Evolutionary conservation across 1,139 yeast genomes (phyloP), one percentile per base, ranked within the genome.

Genomic region (Taphrina betulina): DNA sequence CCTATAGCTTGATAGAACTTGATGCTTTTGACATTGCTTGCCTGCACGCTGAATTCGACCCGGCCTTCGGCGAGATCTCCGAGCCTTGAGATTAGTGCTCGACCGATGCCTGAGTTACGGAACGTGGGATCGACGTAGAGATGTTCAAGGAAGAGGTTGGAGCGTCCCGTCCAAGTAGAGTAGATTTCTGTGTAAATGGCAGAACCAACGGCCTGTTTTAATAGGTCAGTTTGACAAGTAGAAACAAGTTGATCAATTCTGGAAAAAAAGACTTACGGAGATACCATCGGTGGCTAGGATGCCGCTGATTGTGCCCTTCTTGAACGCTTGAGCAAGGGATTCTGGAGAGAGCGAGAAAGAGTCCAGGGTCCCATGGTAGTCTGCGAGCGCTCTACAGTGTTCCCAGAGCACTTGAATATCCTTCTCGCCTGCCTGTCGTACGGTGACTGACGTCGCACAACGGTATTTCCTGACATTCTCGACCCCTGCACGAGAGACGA

Each of bases 41-140:
- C 37, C 28, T 42, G 48, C 26, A 42, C 48, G 26, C 48, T 42
- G 28, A 23, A 42, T 19, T 42, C 48, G n/a, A 42, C 33, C 8
- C 48, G 22, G 14, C 48, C 48, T 4, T 8, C 3, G 1, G 37
- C 23, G 23, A 42, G 23, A 16, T 22, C 8, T 16, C 26, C 14
- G 16, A 42, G 2, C 16, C 29, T 14, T 8, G n/a, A n/a, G 16
- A 42, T n/a, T 16, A 42, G 29, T 1, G 36, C 19, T 31, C 24
- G 23, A 12, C 48, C 48, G 19, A 28, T 35, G 3, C 48, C 48
- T n/a, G 28, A 24, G 36, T 36, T 36, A 5, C 48, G 19, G 16
- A 12, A 42, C 2, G 26, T 17, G 12, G 48, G 48, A 42, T 42
- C 48, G 37, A 42, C 48, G 14, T 28, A 42, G 36, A 42, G 36